Percentiles rank a stretch among this genome's conserved stretches.
phyloP scores from a whole-genome alignment of 169 alveolate species.

The Plasmodium coatneyi region DNA sequence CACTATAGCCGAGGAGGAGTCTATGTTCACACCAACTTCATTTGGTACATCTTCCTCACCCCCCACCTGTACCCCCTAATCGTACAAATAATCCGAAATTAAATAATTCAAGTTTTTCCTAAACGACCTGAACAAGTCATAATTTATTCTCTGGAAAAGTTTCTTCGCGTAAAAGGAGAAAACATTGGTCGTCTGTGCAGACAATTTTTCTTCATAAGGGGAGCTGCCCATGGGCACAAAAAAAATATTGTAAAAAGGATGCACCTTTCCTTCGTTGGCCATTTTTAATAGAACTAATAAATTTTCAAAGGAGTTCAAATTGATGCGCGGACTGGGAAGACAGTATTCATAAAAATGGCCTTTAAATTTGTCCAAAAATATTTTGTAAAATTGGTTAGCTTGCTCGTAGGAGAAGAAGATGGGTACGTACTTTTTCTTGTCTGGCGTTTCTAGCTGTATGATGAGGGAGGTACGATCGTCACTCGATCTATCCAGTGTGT shows the following conservation, averaged over 20 bases:
- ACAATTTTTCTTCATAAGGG: slow-evolving; percentile 14
- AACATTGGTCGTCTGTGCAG: background rate
- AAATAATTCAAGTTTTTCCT: slow-evolving; percentile 59
- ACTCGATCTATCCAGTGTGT: slow-evolving; percentile 8
- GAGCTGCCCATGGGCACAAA: slow-evolving; percentile 32
- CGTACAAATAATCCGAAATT: slow-evolving; percentile 55
- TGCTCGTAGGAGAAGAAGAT: slow-evolving; percentile 63
- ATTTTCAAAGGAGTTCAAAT: slow-evolving; percentile 56
- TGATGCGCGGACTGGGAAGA: slow-evolving; percentile 44
- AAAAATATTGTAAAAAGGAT: slow-evolving; percentile 34
- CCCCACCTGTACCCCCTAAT: background rate
- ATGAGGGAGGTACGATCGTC: background rate
- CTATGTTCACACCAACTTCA: background rate
- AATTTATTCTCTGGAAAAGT: slow-evolving; percentile 48
- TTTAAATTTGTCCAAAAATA: slow-evolving; percentile 35
- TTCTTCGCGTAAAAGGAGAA: slow-evolving; percentile 38
- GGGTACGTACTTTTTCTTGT: slow-evolving; percentile 55
- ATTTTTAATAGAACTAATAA: slow-evolving; percentile 13
- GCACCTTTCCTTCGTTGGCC: slow-evolving; percentile 29
- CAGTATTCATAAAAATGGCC: slow-evolving; percentile 27
- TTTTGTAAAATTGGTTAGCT: slow-evolving; percentile 43
- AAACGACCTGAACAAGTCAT: slow-evolving; percentile 71
- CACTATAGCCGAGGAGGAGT: background rate
- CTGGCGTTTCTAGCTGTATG: slow-evolving; percentile 59
- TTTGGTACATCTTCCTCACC: background rate